phyloP scores from a whole-genome alignment of 257 asterid genomes.

The Haberlea rhodopensis region DNA sequence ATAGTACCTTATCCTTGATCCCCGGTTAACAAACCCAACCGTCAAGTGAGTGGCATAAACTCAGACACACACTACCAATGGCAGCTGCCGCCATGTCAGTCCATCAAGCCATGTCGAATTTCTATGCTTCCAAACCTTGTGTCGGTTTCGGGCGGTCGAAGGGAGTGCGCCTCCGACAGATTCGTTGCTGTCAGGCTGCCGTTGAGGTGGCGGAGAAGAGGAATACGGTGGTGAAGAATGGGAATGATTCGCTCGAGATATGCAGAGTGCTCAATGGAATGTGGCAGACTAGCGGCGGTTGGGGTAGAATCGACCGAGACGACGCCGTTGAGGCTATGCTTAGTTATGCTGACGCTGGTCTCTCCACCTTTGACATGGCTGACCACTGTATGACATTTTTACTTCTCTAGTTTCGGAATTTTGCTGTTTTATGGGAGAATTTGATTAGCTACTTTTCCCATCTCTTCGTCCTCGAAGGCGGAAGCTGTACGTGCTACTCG shows the following conservation, averaged over 20 bases:
- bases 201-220: constrained; percentile 46
- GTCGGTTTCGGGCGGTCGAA: constrained; percentile 25
- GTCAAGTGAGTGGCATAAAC: not conserved
- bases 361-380: constrained; percentile 96
- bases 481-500: too few relatives aligned
- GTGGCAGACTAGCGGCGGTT: constrained; percentile 99
- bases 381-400: constrained; percentile 71
- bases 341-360: constrained; percentile 78
- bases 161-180: constrained; percentile 19
- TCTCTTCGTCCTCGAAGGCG: not conserved
- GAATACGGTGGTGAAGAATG: constrained; percentile 51
- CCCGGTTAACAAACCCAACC: too few relatives aligned
- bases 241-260: constrained; percentile 72
- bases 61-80: constrained; percentile 20
- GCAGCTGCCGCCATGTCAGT: constrained; percentile 38
- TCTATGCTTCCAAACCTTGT: constrained; percentile 13
- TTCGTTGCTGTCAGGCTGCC: constrained; percentile 57
- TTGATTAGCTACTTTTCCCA: not conserved
- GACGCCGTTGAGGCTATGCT: constrained; percentile 97
- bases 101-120: constrained; percentile 33
- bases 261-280: constrained; percentile 86
- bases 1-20: too few relatives aligned
- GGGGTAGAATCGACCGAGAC: constrained; percentile 90
- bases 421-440: too few relatives aligned
- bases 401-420: constrained; percentile 23